These are phyloP conservation scores for Ulmus americana DNA, from an alignment of 331 rosid genomes.

Conservation along the genomic window DNA sequence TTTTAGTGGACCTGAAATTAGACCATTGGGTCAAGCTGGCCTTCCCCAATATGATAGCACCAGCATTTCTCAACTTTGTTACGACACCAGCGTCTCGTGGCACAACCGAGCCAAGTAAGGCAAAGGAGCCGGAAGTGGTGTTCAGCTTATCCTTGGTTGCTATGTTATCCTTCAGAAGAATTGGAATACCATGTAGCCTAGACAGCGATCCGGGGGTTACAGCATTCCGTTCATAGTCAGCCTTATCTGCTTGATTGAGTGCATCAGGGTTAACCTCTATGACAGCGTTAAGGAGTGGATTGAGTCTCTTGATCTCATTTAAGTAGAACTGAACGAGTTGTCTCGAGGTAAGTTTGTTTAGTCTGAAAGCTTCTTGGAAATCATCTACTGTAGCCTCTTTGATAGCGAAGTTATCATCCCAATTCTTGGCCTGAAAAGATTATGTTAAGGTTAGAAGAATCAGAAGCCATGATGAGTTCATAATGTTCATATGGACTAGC, in stretches of 20 bases:
- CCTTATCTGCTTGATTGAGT: background rate
- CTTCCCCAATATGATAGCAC: constrained; percentile 11
- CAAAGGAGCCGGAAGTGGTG: constrained; percentile 5
- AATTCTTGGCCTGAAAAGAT: too few relatives aligned
- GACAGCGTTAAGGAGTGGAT: constrained; percentile 3
- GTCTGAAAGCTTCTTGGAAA: constrained; percentile 2
- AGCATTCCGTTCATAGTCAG: constrained; percentile 1
- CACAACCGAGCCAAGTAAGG: constrained; percentile 9
- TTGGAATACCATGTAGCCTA: constrained; percentile 3
- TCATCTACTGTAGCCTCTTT: constrained; percentile 3
- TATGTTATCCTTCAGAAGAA: constrained; percentile 10
- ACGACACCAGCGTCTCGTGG: constrained; percentile 7
- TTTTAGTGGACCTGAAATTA: background rate
- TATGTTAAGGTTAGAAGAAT: constrained; percentile 4
- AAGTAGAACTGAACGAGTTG: constrained; percentile 4
- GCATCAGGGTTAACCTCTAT: constrained; percentile 13
- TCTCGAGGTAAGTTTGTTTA: constrained; percentile 3
- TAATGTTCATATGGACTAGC: too few relatives aligned
- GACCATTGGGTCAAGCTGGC: constrained; percentile 13
- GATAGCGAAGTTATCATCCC: background rate
- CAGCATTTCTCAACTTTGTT: constrained; percentile 6
- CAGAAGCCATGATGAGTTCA: background rate
- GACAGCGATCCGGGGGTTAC: background rate
- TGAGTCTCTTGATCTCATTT: background rate
- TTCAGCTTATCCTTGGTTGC: constrained; percentile 10